Evolutionary conservation across 1,139 yeast species (phyloP).

Genomic region (Arxiozyma slooffiae): DNA sequence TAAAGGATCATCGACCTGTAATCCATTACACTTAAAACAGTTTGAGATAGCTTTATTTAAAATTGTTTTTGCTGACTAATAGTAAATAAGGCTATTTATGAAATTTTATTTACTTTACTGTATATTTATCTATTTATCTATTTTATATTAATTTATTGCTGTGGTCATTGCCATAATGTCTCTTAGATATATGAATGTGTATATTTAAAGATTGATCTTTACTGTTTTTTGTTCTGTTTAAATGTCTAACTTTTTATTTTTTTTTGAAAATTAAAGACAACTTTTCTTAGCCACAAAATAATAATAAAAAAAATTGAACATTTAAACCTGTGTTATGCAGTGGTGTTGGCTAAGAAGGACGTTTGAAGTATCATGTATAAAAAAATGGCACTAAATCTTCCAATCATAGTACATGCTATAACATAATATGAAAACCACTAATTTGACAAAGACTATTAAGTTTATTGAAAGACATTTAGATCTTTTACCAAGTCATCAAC

Average conservation of each 20-base stretch:
- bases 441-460: conserved; percentile 18
- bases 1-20: conserved; percentile 26
- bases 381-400: background rate
- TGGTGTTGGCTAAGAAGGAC: background rate
- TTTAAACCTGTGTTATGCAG: background rate
- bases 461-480: conserved; percentile 23
- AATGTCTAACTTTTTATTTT: no score
- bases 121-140: conserved; percentile 24
- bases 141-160: no score
- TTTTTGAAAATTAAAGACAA: no score
- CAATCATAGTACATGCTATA: background rate
- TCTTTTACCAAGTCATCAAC: conserved; percentile 22
- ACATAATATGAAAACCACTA: background rate
- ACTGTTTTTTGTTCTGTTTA: background rate
- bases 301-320: no score
- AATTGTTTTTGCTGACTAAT: background rate
- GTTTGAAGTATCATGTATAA: no score
- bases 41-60: conserved; percentile 56
- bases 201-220: background rate
- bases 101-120: conserved; percentile 38
- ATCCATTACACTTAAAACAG: conserved; percentile 48
- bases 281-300: no score
- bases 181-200: background rate
- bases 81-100: background rate
- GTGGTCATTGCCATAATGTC: background rate